phyloP scores from a whole-genome alignment of 257 asterid species.

The Nicotiana benthamiana region DNA sequence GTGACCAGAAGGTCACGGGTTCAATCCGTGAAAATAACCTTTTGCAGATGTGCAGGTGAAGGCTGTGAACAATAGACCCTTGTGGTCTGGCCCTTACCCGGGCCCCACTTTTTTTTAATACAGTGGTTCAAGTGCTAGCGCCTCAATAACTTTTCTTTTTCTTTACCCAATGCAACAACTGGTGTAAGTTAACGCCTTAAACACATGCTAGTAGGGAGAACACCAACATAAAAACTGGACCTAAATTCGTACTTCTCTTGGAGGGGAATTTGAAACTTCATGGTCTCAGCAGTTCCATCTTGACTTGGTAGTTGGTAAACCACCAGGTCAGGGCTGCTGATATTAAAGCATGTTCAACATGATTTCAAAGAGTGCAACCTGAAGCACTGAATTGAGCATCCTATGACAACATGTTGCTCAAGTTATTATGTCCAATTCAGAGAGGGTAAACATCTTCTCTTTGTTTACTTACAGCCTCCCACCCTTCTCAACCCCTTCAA shows the following conservation, averaged over 20 bases:
- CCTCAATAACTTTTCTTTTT: background rate
- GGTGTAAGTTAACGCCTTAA: background rate
- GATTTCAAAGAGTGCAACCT: background rate
- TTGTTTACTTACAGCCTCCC: background rate
- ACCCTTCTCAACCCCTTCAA: background rate
- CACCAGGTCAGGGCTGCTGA: background rate
- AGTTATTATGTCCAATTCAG: background rate
- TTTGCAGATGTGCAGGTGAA: no score
- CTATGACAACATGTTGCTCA: background rate
- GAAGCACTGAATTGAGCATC: no score
- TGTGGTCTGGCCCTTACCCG: no score
- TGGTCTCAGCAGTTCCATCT: background rate
- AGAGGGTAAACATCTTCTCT: background rate
- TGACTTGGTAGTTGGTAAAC: background rate
- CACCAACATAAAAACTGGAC: no score
- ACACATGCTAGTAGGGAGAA: background rate
- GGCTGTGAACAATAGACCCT: no score
- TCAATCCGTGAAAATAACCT: no score
- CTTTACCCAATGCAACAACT: background rate
- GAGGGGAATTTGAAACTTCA: background rate
- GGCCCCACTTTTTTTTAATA: background rate
- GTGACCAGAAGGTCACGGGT: no score
- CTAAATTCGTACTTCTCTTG: background rate
- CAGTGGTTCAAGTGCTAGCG: background rate
- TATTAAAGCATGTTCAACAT: background rate